Evolutionary conservation across 164 flowering plant genomes (phyloP).

Genomic region (Stephania yunnanensis): DNA sequence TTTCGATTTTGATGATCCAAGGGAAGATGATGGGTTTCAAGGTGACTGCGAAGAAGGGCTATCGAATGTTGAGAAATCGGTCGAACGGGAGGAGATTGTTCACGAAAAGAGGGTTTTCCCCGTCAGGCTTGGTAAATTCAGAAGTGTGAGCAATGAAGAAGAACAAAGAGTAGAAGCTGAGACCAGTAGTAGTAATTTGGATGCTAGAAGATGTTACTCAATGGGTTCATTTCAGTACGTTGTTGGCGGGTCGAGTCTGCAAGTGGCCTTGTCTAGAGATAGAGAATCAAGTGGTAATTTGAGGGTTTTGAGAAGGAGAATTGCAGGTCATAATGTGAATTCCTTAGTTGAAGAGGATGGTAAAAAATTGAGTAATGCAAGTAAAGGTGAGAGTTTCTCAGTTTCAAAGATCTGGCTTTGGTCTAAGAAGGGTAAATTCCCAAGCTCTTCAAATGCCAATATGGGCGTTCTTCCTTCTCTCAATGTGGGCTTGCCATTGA

Average conservation of each 20-base stretch:
- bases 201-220: slow-evolving; percentile 76
- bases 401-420: slow-evolving; percentile 92
- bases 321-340: slow-evolving; percentile 18
- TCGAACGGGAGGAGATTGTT: slow-evolving; percentile 23
- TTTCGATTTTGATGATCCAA: slow-evolving; percentile 27
- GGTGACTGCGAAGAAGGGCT: slow-evolving; percentile 28
- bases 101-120: slow-evolving; percentile 47
- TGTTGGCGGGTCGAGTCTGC: slow-evolving; percentile 46
- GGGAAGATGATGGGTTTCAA: slow-evolving; percentile 29
- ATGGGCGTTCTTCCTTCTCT: slow-evolving; percentile 15
- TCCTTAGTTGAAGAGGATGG: slow-evolving; percentile 35
- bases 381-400: slow-evolving; percentile 76
- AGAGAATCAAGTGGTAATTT: slow-evolving; percentile 15
- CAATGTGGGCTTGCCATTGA: slow-evolving; percentile 25
- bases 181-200: slow-evolving; percentile 46
- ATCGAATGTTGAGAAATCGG: slow-evolving; percentile 23
- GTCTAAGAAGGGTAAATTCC: slow-evolving; percentile 54
- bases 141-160: slow-evolving; percentile 32
- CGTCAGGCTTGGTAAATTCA: slow-evolving; percentile 75
- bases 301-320: slow-evolving; percentile 22
- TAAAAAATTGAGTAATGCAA: slow-evolving; percentile 43
- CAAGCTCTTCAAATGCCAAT: slow-evolving; percentile 27
- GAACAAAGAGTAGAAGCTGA: slow-evolving; percentile 24
- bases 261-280: slow-evolving; percentile 36
- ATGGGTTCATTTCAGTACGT: slow-evolving; percentile 78